These are phyloP conservation scores for Priceomyces carsonii DNA, from an alignment of 805 yeast genomes.

Conservation along the genomic window DNA sequence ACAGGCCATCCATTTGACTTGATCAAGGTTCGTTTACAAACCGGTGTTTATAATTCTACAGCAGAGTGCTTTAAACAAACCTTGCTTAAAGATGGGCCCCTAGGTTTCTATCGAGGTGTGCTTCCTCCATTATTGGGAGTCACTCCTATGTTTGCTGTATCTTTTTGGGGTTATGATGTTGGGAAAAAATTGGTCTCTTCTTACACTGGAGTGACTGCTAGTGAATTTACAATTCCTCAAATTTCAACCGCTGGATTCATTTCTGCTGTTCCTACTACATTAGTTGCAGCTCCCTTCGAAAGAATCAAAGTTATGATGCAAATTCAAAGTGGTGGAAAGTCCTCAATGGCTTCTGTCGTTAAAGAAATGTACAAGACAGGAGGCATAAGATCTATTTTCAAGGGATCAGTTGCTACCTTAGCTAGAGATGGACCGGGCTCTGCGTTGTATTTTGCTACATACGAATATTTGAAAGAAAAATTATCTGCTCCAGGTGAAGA, in stretches of 20 bases:
- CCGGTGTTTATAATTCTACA: constrained; percentile 68
- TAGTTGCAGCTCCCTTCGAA: constrained; percentile 97
- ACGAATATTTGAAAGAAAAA: constrained; percentile 72
- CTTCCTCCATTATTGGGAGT: constrained; percentile 94
- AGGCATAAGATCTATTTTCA: constrained; percentile 80
- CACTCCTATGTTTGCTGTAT: constrained; percentile 97
- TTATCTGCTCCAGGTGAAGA: constrained; percentile 57
- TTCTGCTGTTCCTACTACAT: constrained; percentile 92
- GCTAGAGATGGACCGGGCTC: constrained; percentile 98
- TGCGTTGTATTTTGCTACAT: constrained; percentile 92
- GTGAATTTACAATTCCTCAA: constrained; percentile 60
- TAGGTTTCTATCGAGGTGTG: constrained; percentile 91
- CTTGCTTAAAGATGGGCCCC: constrained; percentile 67
- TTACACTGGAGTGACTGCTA: constrained; percentile 37
- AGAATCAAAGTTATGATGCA: constrained; percentile 94
- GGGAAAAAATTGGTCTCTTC: constrained; percentile 75
- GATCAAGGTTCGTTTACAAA: constrained; percentile 88
- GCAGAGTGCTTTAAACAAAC: constrained; percentile 69
- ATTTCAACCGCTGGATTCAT: constrained; percentile 91
- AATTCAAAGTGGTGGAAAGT: constrained; percentile 52
- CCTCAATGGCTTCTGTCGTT: constrained; percentile 61
- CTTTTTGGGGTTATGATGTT: constrained; percentile 97
- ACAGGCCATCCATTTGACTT: constrained; percentile 98
- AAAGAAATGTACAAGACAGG: constrained; percentile 72
- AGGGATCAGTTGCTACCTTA: constrained; percentile 88